Conservation (phyloP, 2,329 filamentous ascomycete species). For the Cladosporium sphaerospermum region DNA sequence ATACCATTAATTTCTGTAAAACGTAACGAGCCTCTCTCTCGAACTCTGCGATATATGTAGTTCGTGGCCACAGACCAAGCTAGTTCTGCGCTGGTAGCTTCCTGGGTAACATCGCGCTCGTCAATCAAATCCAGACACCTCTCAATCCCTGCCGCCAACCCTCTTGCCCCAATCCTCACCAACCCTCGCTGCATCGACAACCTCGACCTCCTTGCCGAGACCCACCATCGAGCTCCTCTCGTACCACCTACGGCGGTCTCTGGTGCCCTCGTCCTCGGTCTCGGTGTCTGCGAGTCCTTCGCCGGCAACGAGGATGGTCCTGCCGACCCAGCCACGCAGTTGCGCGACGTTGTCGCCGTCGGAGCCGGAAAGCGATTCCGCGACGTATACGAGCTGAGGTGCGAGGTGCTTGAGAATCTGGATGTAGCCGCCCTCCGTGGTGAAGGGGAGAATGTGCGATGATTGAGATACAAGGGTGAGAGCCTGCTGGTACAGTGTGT, state of each 20-base stretch:
- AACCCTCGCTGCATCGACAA: slow-evolving; percentile 76
- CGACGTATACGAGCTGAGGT: slow-evolving; percentile 81
- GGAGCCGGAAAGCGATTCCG: slow-evolving; percentile 60
- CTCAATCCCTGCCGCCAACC: slow-evolving; percentile 54
- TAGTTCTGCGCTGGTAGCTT: no score
- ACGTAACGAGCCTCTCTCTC: no score
- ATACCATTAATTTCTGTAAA: no score
- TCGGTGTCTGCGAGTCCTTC: slow-evolving; percentile 77
- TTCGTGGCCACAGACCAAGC: no score
- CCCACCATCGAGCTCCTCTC: slow-evolving; percentile 75
- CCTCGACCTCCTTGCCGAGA: slow-evolving; percentile 76
- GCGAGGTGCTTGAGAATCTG: slow-evolving; percentile 81
- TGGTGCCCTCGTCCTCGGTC: slow-evolving; percentile 47
- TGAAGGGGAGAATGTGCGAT: slow-evolving; percentile 83
- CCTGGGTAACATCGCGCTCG: no score
- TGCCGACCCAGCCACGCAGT: slow-evolving; percentile 55
- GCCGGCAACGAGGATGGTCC: slow-evolving; percentile 57
- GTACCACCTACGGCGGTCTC: slow-evolving; percentile 63
- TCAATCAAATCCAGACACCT: no score
- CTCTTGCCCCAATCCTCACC: slow-evolving; percentile 83
- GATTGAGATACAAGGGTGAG: slow-evolving; percentile 74
- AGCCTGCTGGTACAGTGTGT: slow-evolving; percentile 74
- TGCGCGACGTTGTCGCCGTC: slow-evolving; percentile 69
- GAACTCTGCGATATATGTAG: no score
- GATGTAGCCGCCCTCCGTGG: slow-evolving; percentile 71